Evolutionary conservation across 805 yeast genomes (phyloP), one percentile per base, ranked within the genome.

Genomic region (Maudiozyma bulderi): DNA sequence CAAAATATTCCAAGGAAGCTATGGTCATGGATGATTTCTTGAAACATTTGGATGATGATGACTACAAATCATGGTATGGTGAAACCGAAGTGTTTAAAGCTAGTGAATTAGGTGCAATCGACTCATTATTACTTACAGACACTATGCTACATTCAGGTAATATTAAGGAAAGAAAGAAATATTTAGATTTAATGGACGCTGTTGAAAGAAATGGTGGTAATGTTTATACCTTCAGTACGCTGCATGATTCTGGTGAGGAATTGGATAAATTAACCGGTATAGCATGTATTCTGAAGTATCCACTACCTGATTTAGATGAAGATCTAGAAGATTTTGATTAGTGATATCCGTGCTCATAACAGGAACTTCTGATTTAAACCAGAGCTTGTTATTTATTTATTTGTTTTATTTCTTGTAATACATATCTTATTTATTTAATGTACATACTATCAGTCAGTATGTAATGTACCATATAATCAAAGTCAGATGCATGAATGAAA

Each of bases 1-100:
- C 97, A 2, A 87, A 89, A 58, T 91, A 80, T 61, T 84, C 91
- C 11, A 77, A 77, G 48, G 95, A 91, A 58, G 82, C 82, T 6
- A 60, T 73, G 11, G 70, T 81, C 0, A 74, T 93, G 64, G 95
- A 88, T 61, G 79, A 79, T 48, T 91, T 93, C 64, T 82, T 88
- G 65, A 74, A 76, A 52, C 79, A 78, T 20, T 68, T 91, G 49
- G 86, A 88, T 60, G 79, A 78, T 29, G 97, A 91, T 65, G 87
- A 85, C 52, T 81, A 76, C 40, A 80, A 80, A 54, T 95, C 98
- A 3, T 93, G 96, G 95, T 91, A 93, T 65, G 98, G 99, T 38
- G 82, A 83, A 26, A 71, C 73, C 15, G 96, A 88, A 57, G 85
- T 84, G 15, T 73, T 69, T 33, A 83, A 78, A 53, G 98, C 97